A percentile compares a stretch with the other conserved stretches of the same genome.
These are phyloP conservation scores for Dillenia turbinata DNA, from an alignment of 164 flowering plant genomes.

Conservation along the genomic window DNA sequence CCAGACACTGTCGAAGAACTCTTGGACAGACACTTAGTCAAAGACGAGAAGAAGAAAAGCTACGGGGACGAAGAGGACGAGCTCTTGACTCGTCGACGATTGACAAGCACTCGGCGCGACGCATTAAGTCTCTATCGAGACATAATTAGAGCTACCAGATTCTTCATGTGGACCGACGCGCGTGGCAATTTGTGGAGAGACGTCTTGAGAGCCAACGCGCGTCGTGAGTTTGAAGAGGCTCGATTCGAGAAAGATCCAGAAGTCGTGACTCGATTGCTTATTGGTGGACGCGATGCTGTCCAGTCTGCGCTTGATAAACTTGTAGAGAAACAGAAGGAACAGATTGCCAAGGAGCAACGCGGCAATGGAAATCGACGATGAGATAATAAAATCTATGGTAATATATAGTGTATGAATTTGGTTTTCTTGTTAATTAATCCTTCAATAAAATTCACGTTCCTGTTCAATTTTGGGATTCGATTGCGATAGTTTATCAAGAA, in stretches of 20 bases:
- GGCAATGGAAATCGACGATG: constrained; percentile 26
- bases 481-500: neutral
- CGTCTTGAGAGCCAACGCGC: constrained; percentile 61
- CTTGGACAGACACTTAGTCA: constrained; percentile 58
- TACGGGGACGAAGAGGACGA: constrained; percentile 43
- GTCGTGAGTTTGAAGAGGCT: constrained; percentile 72
- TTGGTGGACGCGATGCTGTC: constrained; percentile 74
- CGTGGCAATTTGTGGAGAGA: constrained; percentile 69
- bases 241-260: constrained; percentile 76
- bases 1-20: constrained; percentile 86
- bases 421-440: too few relatives aligned
- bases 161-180: constrained; percentile 63
- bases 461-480: neutral
- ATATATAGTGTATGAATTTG: too few relatives aligned
- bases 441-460: neutral
- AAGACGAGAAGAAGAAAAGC: constrained; percentile 33
- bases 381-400: neutral
- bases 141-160: constrained; percentile 64
- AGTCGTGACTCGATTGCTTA: constrained; percentile 52
- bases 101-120: constrained; percentile 66
- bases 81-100: constrained; percentile 38
- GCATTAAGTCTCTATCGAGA: constrained; percentile 69
- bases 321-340: constrained; percentile 68
- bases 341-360: constrained; percentile 42
- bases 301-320: constrained; percentile 69